A percentile compares a stretch with the other conserved stretches of the same genome.
Evolutionary conservation across 768 basidiomycete genomes (phyloP).

Genomic region (Cytidiella melzeri): DNA sequence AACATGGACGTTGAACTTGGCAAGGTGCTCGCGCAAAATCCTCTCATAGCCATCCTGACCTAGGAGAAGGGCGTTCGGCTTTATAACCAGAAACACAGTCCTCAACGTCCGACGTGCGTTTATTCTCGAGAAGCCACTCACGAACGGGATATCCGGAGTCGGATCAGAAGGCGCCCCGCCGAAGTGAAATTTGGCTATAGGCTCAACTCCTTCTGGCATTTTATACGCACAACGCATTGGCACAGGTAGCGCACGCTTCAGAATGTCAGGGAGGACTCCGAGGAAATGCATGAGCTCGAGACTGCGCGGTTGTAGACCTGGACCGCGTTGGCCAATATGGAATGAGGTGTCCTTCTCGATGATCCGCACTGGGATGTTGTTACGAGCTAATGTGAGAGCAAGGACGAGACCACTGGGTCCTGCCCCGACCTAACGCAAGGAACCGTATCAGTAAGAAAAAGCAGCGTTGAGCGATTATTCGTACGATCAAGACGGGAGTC

Average conservation of each 20-base stretch:
- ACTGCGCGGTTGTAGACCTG: slow-evolving; percentile 18
- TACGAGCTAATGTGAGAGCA: slow-evolving; percentile 10
- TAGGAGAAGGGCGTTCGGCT: not conserved
- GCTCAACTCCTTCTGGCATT: slow-evolving; percentile 1
- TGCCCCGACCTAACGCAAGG: slow-evolving; percentile 8
- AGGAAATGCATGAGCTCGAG: slow-evolving; percentile 6
- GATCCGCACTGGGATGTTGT: slow-evolving; percentile 11
- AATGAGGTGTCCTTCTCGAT: slow-evolving; percentile 5
- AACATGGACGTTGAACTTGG: slow-evolving; percentile 4
- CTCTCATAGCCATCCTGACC: not conserved
- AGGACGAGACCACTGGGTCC: slow-evolving; percentile 10
- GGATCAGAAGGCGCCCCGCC: too few relatives aligned
- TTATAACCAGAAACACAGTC: not conserved
- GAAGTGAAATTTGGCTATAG: not conserved
- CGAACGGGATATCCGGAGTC: not conserved
- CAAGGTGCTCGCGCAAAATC: not conserved
- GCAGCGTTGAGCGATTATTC: too few relatives aligned
- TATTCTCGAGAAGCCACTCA: not conserved
- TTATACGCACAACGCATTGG: slow-evolving; percentile 7
- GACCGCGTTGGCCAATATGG: slow-evolving; percentile 16
- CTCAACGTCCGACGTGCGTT: not conserved
- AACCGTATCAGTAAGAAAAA: too few relatives aligned
- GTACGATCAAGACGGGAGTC: too few relatives aligned
- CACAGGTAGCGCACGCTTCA: slow-evolving; percentile 3
- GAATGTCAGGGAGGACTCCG: slow-evolving; percentile 7